Evolutionary conservation across 2,329 filamentous ascomycete species (phyloP).

Genomic region (Sporothrix dimorphospora): DNA sequence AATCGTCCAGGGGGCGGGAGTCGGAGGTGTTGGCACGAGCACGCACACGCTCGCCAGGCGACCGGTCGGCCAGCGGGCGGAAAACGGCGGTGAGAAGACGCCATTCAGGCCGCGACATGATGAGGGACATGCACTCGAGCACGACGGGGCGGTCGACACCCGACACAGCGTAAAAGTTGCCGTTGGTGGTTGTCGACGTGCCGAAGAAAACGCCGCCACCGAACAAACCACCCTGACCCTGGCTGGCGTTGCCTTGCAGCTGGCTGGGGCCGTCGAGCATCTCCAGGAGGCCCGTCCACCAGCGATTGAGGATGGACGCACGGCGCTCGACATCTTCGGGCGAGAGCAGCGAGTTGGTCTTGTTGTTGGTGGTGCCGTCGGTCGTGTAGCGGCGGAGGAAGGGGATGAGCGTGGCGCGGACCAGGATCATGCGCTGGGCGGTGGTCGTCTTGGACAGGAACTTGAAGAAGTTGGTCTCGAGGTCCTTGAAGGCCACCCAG

Average conservation of each 20-base stretch:
- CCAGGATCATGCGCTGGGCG: slow-evolving; percentile 72
- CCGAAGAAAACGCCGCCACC: slow-evolving; percentile 30
- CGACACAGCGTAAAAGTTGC: slow-evolving; percentile 71
- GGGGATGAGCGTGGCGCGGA: slow-evolving; percentile 72
- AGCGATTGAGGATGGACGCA: slow-evolving; percentile 80
- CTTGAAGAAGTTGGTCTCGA: slow-evolving; percentile 53
- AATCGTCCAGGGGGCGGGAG: slow-evolving; percentile 67
- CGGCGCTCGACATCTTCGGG: slow-evolving; percentile 82
- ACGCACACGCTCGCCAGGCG: slow-evolving; percentile 50
- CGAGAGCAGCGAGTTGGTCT: slow-evolving; percentile 55
- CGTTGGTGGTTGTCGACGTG: slow-evolving; percentile 37
- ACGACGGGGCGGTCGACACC: slow-evolving; percentile 82
- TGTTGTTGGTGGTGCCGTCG: slow-evolving; percentile 67
- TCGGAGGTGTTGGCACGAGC: slow-evolving; percentile 55
- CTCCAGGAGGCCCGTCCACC: slow-evolving; percentile 84
- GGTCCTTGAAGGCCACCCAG: slow-evolving; percentile 58
- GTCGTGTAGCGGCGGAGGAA: slow-evolving; percentile 73
- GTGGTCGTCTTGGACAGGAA: slow-evolving; percentile 73
- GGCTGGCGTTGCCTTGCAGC: slow-evolving; percentile 22
- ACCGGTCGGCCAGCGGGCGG: slow-evolving; percentile 62
- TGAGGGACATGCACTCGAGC: slow-evolving; percentile 74
- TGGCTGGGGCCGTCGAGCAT: slow-evolving; percentile 66
- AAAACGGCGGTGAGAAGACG: slow-evolving; percentile 71
- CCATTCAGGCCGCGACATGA: slow-evolving; percentile 93
- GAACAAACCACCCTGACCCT: slow-evolving; percentile 32